Evolutionary conservation across 805 yeast species (phyloP).

Genomic region (Clavispora carvajalis): DNA sequence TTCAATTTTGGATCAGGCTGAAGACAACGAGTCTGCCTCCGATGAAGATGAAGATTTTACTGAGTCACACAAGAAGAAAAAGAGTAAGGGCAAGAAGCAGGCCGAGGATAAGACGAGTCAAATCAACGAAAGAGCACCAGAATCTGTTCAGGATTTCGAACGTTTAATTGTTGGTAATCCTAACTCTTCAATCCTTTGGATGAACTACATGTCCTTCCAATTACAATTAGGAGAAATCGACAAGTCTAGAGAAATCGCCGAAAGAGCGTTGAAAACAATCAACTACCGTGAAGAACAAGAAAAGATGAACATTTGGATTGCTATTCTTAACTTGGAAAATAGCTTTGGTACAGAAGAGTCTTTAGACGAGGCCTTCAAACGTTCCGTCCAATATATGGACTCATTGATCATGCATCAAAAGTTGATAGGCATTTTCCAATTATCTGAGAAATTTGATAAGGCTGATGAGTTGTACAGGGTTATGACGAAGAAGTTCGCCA

Average conservation of each 20-base stretch:
- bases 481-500: slow-evolving; percentile 74
- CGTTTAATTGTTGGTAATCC: slow-evolving; percentile 89
- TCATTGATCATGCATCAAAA: slow-evolving; percentile 75
- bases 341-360: slow-evolving; percentile 86
- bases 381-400: slow-evolving; percentile 90
- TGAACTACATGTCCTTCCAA: slow-evolving; percentile 98
- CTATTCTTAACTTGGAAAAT: slow-evolving; percentile 87
- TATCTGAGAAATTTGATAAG: slow-evolving; percentile 64
- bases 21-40: slow-evolving; percentile 47
- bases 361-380: slow-evolving; percentile 72
- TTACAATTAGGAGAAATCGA: slow-evolving; percentile 90
- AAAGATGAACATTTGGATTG: slow-evolving; percentile 93
- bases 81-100: slow-evolving; percentile 44
- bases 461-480: slow-evolving; percentile 66
- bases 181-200: slow-evolving; percentile 90
- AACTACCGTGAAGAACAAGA: slow-evolving; percentile 89
- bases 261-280: slow-evolving; percentile 87
- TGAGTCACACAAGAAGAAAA: slow-evolving; percentile 39
- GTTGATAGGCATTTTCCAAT: slow-evolving; percentile 65
- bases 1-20: slow-evolving; percentile 75
- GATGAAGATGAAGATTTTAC: slow-evolving; percentile 57
- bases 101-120: slow-evolving; percentile 83
- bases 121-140: slow-evolving; percentile 79
- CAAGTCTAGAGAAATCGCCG: slow-evolving; percentile 89
- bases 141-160: slow-evolving; percentile 88